Base-by-base conservation (phyloP, 441 rosid species). In the Aquilaria agallochum region DNA sequence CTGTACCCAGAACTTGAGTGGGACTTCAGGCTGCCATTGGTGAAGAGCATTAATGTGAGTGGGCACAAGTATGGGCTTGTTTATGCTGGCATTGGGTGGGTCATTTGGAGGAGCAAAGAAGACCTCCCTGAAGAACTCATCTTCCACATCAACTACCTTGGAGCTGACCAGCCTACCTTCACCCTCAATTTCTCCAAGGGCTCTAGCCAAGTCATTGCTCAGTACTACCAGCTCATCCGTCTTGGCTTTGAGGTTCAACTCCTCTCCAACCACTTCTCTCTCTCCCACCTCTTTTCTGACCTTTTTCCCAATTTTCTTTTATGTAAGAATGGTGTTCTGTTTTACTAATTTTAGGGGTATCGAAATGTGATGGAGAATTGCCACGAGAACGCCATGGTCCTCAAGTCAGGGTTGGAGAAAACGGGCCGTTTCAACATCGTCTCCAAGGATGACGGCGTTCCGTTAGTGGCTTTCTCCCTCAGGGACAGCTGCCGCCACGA, bases 1-100 rank as follows among this genome's bases (percentile, higher is more conserved):
- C 50, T 83, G 47, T 78, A 79, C 69, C 85, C 88, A 3, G 85
- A 83, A 40, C 82, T 83, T 11, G 85, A 83, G 73, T 83, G 88
- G 88, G 88, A 83, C 53, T 80, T 83, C 71, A 59, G 83, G 50
- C 76, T 83, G 31, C 88, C 86, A 31, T 60, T 83, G 48, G 88
- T 83, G 61, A 83, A 78, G 73, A 78, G 83, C 58, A 83, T 83
- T 13, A 80, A 83, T 80, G 78, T 20, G 85, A 83, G 5, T 83
- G 78, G 48, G 89, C 80, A 10, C 81, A 84, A n/a, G 86, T 82
- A 82, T 42, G 87, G 15, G 15, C 15, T 15, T 15, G 15, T 15
- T 15, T 15, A 15, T 15, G 15, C 15, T 15, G 15, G 15, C 15
- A 15, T 15, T 15, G 15, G 15, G 15, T 15, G 15, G 15, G 15